These are phyloP conservation scores for Suillus luteus DNA, from an alignment of 768 basidiomycete genomes.

Conservation along the genomic window DNA sequence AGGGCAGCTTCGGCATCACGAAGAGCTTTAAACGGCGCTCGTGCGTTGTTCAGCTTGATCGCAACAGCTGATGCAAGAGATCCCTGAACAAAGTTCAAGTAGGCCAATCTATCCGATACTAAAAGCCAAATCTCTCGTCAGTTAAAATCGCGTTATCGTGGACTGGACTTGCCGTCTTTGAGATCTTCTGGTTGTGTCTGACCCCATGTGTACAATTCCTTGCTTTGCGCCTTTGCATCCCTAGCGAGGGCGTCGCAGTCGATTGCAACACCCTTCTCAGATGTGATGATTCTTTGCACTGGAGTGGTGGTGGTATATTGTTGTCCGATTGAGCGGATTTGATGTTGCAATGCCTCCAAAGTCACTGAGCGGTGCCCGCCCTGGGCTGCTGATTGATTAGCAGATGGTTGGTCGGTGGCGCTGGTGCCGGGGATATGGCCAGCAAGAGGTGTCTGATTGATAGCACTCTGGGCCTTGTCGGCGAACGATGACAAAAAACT, in stretches of 20 bases:
- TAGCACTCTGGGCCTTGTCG: slow-evolving; percentile 75
- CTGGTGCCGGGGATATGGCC: slow-evolving; percentile 53
- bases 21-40: slow-evolving; percentile 67
- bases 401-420: slow-evolving; percentile 42
- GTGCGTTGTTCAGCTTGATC: slow-evolving; percentile 60
- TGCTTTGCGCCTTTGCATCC: slow-evolving; percentile 72
- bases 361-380: slow-evolving; percentile 52
- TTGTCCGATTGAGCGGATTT: slow-evolving; percentile 71
- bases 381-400: slow-evolving; percentile 43
- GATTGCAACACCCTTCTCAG: slow-evolving; percentile 75
- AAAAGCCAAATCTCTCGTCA: slow-evolving; percentile 11
- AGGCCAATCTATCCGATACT: slow-evolving; percentile 84
- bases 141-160: slow-evolving; percentile 9
- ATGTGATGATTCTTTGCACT: slow-evolving; percentile 77
- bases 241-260: slow-evolving; percentile 69
- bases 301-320: slow-evolving; percentile 72
- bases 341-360: slow-evolving; percentile 66
- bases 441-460: slow-evolving; percentile 62
- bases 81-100: slow-evolving; percentile 77
- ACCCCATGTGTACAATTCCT: slow-evolving; percentile 86
- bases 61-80: slow-evolving; percentile 64
- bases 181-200: slow-evolving; percentile 70
- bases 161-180: slow-evolving; percentile 66
- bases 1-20: slow-evolving; percentile 69
- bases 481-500: slow-evolving; percentile 66